Base-by-base conservation (phyloP, 2,329 filamentous ascomycete species). In the Fusarium agapanthi region DNA sequence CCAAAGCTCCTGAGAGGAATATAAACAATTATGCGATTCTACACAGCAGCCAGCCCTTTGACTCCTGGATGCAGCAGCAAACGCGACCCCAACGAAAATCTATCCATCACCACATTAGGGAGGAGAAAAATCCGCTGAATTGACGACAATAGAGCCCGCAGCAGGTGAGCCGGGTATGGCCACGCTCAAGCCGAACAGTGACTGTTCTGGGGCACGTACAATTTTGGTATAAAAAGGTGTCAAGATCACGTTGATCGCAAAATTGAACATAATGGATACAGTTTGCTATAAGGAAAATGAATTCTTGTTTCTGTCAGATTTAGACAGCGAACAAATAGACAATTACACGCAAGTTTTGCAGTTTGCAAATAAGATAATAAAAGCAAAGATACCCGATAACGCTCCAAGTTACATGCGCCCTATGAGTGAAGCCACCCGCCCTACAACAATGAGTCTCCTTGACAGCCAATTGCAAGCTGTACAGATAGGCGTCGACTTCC, bases 361-460 rank as follows among this genome's bases (percentile, higher is more conserved):
- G 62, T 69, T 71, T 68, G 60, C 41, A 73, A 64, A 67, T 54
- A 54, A 61, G 41, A 55, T 45, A 64, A 64, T 64, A 71, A 67
- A 69, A 76, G 68, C 65, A 45, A 71, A 73, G 75, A 77, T 77
- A 77, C 72, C 75, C 74, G 43, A 43, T 53, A 50, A 43, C 48
- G 55, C 35, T 28, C 26, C 41, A 43, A 50, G 50, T 55, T 60
- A 43, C 38, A 24, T 43, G 38, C 66, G 60, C 68, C 67, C 61
- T 71, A 63, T 64, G 30, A 48, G 34, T 66, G 61, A 66, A 59
- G 35, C 28, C 35, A 32, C 20, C 35, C 63, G 59, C 70, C 69
- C 51, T 72, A 57, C 58, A 56, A 56, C 38, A 65, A 63, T 38
- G 47, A 61, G 45, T 56, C 59, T 41, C 45, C 20, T 24, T n/a